phyloP scores from a whole-genome alignment of 2,329 filamentous ascomycete genomes.

The Diaporthe sp. region DNA sequence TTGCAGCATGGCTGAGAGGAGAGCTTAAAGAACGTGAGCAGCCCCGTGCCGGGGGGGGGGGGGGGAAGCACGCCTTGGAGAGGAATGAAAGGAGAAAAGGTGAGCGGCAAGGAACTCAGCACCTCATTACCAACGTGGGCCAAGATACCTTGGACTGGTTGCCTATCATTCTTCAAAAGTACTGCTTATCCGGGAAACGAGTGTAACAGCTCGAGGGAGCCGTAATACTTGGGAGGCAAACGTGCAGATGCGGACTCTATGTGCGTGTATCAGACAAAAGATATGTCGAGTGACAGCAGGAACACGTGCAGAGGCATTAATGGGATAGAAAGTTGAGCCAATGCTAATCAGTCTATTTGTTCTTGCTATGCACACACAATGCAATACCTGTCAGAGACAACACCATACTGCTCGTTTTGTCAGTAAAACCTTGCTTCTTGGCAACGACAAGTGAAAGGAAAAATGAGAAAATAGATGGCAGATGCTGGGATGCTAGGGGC shows the following conservation, averaged over 20 bases:
- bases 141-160: neutral
- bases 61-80: neutral
- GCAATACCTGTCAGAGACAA: constrained; percentile 85
- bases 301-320: neutral
- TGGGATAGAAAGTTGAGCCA: neutral
- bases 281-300: neutral
- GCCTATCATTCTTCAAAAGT: neutral
- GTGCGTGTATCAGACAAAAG: too few species aligned
- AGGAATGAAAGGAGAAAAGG: neutral
- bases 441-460: neutral
- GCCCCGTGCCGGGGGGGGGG: too few species aligned
- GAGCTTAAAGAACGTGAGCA: neutral
- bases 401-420: constrained; percentile 68
- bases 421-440: neutral
- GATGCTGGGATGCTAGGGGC: neutral
- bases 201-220: neutral
- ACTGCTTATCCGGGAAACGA: neutral
- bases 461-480: neutral
- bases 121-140: neutral
- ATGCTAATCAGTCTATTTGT: constrained; percentile 42
- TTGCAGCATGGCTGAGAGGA: neutral
- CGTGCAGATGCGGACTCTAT: neutral
- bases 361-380: constrained; percentile 82
- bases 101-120: too few species aligned
- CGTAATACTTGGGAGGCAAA: neutral